Percentiles rank a stretch among this genome's conserved stretches.
Evolutionary conservation across 1,139 yeast species (phyloP).

Genomic region (Protomyces gravidus): DNA sequence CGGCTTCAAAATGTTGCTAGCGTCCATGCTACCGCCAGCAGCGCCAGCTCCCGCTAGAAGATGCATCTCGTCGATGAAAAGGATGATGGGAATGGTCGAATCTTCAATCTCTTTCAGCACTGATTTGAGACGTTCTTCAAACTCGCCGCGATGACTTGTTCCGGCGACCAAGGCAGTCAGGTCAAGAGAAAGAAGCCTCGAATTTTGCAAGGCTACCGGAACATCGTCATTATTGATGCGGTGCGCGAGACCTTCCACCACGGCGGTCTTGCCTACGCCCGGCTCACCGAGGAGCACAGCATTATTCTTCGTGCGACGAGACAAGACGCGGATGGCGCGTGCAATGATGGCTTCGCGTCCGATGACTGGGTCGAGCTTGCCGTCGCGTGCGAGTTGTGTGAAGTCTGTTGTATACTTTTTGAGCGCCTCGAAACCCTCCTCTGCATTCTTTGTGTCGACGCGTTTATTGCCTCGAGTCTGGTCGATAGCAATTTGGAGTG

Average conservation of each 20-base stretch:
- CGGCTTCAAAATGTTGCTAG: slow-evolving; percentile 93
- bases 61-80: slow-evolving; percentile 94
- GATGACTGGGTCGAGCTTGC: slow-evolving; percentile 94
- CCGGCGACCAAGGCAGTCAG: slow-evolving; percentile 97
- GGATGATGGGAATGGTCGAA: slow-evolving; percentile 74
- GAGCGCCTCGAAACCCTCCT: slow-evolving; percentile 76
- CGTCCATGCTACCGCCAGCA: slow-evolving; percentile 59
- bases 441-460: slow-evolving; percentile 92
- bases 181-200: slow-evolving; percentile 80
- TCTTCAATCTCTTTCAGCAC: slow-evolving; percentile 90
- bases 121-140: slow-evolving; percentile 95
- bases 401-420: slow-evolving; percentile 86
- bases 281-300: slow-evolving; percentile 98
- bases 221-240: slow-evolving; percentile 94
- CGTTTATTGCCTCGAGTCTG: slow-evolving; percentile 85
- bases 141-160: slow-evolving; percentile 97
- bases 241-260: slow-evolving; percentile 98
- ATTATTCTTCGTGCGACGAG: slow-evolving; percentile 93
- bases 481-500: slow-evolving; percentile 73
- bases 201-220: slow-evolving; percentile 75
- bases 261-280: slow-evolving; percentile 98
- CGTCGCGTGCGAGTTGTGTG: slow-evolving; percentile 88
- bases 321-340: slow-evolving; percentile 85
- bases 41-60: slow-evolving; percentile 99
- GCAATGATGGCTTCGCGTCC: slow-evolving; percentile 98